These are phyloP conservation scores for Rhipidocladum racemiflorum DNA, from an alignment of 176 grass and related monocot species.

Conservation along the genomic window DNA sequence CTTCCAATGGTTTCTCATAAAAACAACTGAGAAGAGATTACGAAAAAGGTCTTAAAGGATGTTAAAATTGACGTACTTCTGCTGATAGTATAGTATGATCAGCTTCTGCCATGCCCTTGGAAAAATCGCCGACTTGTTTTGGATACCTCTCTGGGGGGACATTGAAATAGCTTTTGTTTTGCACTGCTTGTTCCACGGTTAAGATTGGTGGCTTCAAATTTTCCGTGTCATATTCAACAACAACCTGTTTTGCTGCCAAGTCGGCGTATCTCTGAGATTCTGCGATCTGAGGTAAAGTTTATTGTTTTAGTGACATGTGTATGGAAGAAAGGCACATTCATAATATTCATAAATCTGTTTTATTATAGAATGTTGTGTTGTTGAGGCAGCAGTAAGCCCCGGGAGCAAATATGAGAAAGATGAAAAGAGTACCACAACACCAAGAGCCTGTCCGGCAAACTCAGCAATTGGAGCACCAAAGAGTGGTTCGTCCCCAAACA, in stretches of 20 bases:
- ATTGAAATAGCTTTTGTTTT: slow-evolving; percentile 47
- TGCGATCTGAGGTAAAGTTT: slow-evolving; percentile 51
- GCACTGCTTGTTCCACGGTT: slow-evolving; percentile 64
- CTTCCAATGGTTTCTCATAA: not conserved
- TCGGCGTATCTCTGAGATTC: slow-evolving; percentile 70
- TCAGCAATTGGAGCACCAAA: slow-evolving; percentile 67
- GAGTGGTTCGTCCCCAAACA: slow-evolving; percentile 61
- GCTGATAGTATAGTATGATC: slow-evolving; percentile 58
- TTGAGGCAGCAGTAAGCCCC: not conserved
- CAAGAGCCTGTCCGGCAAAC: slow-evolving; percentile 68
- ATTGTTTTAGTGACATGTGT: not conserved
- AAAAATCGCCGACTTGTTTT: slow-evolving; percentile 67
- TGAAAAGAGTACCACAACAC: slow-evolving; percentile 56
- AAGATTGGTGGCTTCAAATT: slow-evolving; percentile 62
- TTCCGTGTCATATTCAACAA: slow-evolving; percentile 53
- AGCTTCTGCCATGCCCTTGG: slow-evolving; percentile 65
- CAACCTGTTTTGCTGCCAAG: slow-evolving; percentile 63
- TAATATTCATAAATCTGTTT: not conserved
- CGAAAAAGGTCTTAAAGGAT: not conserved
- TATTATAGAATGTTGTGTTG: not conserved
- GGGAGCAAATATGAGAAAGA: not conserved
- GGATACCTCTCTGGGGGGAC: slow-evolving; percentile 38
- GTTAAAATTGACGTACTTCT: slow-evolving; percentile 47
- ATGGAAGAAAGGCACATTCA: not conserved
- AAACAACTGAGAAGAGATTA: not conserved